Base-by-base conservation (phyloP, 2,329 filamentous ascomycete genomes). In the Didymella pinodella region DNA sequence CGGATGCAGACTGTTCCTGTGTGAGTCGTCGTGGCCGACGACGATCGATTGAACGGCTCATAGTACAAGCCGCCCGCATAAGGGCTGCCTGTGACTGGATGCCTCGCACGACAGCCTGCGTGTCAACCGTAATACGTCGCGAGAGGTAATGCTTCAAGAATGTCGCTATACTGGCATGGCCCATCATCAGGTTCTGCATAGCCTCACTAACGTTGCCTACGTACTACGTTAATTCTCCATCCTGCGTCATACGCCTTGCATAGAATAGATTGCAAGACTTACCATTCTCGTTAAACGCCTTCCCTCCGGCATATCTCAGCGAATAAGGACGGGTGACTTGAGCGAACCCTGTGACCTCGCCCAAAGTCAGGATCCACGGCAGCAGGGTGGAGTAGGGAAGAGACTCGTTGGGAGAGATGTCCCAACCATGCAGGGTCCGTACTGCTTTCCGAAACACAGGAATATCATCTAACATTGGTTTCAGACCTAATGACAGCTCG, bases 161-260 rank as follows among this genome's bases (percentile, higher is more conserved):
- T 22, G 20, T 22, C 20, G 20, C 2, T 22, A 22, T 22, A 3
- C 20, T 22, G 20, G 20, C 20, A 22, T 22, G 20, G 20, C 20
- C 20, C 20, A 22, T 22, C 20, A 22, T 22, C 20, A 22, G 20
- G 20, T 22, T n/a, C n/a, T n/a, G n/a, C n/a, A n/a, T n/a, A n/a
- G n/a, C n/a, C n/a, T n/a, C n/a, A n/a, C n/a, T n/a, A 22, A 22
- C 20, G 20, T 22, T 22, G 20, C 20, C 20, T 22, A 22, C 20
- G 3, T 22, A 22, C 20, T 22, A 22, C 20, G 20, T 22, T 3
- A 22, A 22, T 22, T 43, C 18, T 43, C 4, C 40, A 43, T 22
- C 40, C 40, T 22, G 18, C 36, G 25, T 43, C 40, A 43, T 67
- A 70, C 7, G 51, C 22, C 22, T 16, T 45, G 2, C 18, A n/a